Percentiles rank a stretch among this genome's conserved stretches.
These are phyloP conservation scores for Quercus tomentella DNA, from an alignment of 331 rosid species.

Conservation along the genomic window DNA sequence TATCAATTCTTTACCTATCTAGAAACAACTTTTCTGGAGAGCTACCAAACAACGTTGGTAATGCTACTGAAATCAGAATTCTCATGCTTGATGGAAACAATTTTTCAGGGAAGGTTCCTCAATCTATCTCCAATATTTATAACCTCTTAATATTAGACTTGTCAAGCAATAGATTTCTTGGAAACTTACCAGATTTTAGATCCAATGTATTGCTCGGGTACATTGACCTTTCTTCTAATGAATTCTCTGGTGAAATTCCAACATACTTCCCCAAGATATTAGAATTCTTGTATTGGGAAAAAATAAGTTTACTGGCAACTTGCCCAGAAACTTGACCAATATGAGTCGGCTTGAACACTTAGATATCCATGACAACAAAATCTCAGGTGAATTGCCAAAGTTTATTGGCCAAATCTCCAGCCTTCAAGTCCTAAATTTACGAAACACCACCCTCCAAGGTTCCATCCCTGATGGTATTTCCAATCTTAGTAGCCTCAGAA, in stretches of 20 bases:
- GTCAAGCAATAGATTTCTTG: conserved; percentile 19
- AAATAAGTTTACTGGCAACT: conserved; percentile 1
- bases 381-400: no score
- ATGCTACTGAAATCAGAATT: background rate
- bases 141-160: conserved; percentile 28
- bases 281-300: background rate
- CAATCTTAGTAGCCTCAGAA: conserved; percentile 22
- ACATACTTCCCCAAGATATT: conserved; percentile 10
- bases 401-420: background rate
- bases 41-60: conserved; percentile 18
- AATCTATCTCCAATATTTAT: conserved; percentile 21
- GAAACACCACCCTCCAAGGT: no score
- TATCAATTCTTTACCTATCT: conserved; percentile 19
- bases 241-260: conserved; percentile 24
- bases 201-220: conserved; percentile 4
- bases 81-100: conserved; percentile 27
- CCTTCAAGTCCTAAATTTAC: background rate
- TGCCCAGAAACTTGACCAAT: conserved; percentile 23
- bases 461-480: background rate
- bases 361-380: conserved; percentile 26
- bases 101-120: conserved; percentile 25
- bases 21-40: conserved; percentile 28
- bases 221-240: conserved; percentile 26
- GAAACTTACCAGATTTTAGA: conserved; percentile 13
- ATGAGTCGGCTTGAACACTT: conserved; percentile 18